Conservation (phyloP, 768 basidiomycete genomes). For the Mycena galopus region DNA sequence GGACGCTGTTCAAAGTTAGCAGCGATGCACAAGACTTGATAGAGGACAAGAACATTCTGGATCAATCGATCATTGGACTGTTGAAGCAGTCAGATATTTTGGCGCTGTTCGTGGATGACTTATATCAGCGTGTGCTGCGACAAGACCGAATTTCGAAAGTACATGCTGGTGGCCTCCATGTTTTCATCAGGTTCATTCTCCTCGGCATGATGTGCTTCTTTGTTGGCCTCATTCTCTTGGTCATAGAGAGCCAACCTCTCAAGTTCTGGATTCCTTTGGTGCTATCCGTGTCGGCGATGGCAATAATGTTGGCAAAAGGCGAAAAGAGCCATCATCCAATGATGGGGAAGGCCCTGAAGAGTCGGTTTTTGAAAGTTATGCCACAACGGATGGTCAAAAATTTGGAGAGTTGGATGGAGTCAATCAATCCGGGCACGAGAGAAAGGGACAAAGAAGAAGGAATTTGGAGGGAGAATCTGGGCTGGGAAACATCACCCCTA, state of each 20-base stretch:
- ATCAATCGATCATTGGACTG: neutral
- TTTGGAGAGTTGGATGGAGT: too few relatives aligned
- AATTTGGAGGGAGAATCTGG: too few relatives aligned
- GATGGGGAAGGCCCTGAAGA: too few relatives aligned
- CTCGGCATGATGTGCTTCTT: conserved; percentile 12
- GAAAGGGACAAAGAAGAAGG: too few relatives aligned
- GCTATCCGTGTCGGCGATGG: neutral
- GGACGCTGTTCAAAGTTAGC: neutral
- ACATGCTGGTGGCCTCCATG: neutral
- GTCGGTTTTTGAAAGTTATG: too few relatives aligned
- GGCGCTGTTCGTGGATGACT: neutral
- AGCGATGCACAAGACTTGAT: conserved; percentile 5
- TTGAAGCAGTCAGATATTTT: neutral
- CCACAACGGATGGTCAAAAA: too few relatives aligned
- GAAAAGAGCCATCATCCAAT: too few relatives aligned
- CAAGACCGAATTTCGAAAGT: neutral
- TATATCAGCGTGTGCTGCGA: neutral
- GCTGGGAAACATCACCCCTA: too few relatives aligned
- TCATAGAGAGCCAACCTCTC: neutral
- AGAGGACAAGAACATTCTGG: neutral
- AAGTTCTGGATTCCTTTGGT: conserved; percentile 13
- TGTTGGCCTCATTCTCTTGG: neutral
- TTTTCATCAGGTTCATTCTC: neutral
- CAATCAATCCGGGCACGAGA: too few relatives aligned
- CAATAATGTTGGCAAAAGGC: too few relatives aligned